Conservation (phyloP, 441 rosid genomes). For the Monsonia emarginata region DNA sequence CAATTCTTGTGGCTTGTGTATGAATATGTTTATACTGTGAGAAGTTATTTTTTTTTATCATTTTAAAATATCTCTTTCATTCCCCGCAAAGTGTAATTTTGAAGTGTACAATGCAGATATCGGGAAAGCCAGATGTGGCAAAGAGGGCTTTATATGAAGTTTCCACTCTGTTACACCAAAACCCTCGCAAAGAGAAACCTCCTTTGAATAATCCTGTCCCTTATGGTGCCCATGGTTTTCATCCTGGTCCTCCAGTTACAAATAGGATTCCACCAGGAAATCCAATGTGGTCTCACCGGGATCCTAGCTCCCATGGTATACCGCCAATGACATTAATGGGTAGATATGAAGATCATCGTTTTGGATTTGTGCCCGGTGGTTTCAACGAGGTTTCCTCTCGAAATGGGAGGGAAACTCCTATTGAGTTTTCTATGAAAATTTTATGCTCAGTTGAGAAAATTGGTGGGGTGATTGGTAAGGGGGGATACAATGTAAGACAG, state of each 20-base stretch:
- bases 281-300: conserved; percentile 28
- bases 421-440: conserved; percentile 46
- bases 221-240: conserved; percentile 27
- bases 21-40: not conserved
- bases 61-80: conserved; percentile 3
- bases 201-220: conserved; percentile 24
- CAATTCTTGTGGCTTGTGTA: not conserved
- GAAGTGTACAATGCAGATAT: conserved; percentile 35
- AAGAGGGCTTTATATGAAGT: conserved; percentile 49
- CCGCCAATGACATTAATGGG: conserved; percentile 31
- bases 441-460: conserved; percentile 42
- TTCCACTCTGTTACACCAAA: conserved; percentile 46
- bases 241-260: conserved; percentile 25
- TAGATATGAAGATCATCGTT: conserved; percentile 24
- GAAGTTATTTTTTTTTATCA: not conserved
- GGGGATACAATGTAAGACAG: conserved; percentile 43
- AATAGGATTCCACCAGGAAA: conserved; percentile 24
- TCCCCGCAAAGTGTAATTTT: conserved; percentile 19
- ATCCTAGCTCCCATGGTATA: conserved; percentile 24
- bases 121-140: conserved; percentile 37
- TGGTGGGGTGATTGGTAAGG: conserved; percentile 58
- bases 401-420: conserved; percentile 32
- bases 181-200: conserved; percentile 43
- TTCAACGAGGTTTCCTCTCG: conserved; percentile 28
- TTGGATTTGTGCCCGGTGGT: conserved; percentile 29